Conservation (phyloP, 139 green algal species). For the Parachlorella kessleri region DNA sequence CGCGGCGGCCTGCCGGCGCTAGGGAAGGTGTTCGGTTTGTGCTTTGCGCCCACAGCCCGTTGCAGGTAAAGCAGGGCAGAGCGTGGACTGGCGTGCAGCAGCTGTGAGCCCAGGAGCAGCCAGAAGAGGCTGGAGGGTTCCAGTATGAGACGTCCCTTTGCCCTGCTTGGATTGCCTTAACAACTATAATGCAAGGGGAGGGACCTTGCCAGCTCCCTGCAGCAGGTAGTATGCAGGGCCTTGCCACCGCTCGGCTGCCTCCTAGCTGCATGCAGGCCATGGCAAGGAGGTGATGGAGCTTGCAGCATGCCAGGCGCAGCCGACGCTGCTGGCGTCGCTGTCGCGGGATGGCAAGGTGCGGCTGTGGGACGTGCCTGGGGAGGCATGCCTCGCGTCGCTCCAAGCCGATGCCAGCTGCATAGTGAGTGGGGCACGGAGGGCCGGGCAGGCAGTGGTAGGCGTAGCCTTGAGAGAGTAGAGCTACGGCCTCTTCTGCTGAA, state of each 20-base stretch:
- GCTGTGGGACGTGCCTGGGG: slow-evolving; percentile 56
- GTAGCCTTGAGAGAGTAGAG: background rate
- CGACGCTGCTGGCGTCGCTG: slow-evolving; percentile 57
- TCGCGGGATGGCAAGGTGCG: slow-evolving; percentile 45
- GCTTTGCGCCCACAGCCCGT: no score
- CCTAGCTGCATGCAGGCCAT: slow-evolving; percentile 42
- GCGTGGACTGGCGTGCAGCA: no score
- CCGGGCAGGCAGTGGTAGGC: background rate
- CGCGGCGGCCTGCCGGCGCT: no score
- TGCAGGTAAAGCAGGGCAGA: no score
- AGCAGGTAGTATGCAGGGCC: slow-evolving; percentile 52
- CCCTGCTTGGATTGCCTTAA: background rate
- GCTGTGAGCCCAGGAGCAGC: no score
- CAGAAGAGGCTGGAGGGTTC: no score
- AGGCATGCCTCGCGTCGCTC: slow-evolving; percentile 33
- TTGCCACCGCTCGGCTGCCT: no score
- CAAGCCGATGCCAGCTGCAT: slow-evolving; percentile 35
- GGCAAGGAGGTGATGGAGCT: slow-evolving; percentile 53
- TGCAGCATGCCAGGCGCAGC: slow-evolving; percentile 7
- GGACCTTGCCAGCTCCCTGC: background rate
- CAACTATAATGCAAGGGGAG: background rate
- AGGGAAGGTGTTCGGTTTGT: no score
- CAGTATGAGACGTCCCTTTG: no score
- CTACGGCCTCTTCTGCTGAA: background rate
- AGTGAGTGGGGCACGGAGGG: slow-evolving; percentile 14